A percentile compares a stretch with the other conserved stretches of the same genome.
phyloP scores from a whole-genome alignment of 2,329 filamentous ascomycete genomes.

The Talaromyces atroroseus region DNA sequence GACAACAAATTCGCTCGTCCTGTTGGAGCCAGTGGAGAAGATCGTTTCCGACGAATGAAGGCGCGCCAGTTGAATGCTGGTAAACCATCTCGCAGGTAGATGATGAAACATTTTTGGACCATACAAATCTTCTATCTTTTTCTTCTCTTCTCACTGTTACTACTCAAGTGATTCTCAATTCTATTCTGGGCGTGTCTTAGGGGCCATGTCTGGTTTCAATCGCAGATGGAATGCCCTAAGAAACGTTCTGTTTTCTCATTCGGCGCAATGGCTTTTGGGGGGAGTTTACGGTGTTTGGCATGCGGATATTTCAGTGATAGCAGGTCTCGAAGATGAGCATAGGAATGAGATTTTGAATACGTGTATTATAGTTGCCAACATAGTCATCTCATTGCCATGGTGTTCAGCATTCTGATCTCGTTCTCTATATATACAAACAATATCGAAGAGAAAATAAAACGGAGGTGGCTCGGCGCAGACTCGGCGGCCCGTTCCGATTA shows the following conservation, averaged over 20 bases:
- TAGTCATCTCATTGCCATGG: not conserved
- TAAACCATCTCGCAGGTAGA: conserved; percentile 36
- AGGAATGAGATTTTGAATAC: not conserved
- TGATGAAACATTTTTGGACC: not conserved
- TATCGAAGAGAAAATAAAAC: not conserved
- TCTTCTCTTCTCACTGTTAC: not conserved
- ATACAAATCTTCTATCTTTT: not conserved
- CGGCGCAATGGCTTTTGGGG: not conserved
- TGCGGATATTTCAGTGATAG: not conserved
- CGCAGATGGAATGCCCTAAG: not conserved
- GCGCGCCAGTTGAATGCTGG: conserved; percentile 40
- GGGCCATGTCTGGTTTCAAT: not conserved
- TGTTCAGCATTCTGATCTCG: too few species aligned
- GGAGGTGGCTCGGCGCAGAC: not conserved
- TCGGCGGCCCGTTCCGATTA: not conserved
- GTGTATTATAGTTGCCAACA: not conserved
- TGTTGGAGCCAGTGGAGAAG: conserved; percentile 43
- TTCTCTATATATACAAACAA: not conserved
- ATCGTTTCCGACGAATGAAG: conserved; percentile 46
- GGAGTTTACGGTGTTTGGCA: conserved; percentile 12
- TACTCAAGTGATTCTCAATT: not conserved
- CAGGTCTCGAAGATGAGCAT: not conserved
- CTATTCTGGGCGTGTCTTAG: not conserved
- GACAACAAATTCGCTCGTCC: conserved; percentile 44
- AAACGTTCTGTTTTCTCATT: not conserved